These are phyloP conservation scores for Hypoxylon sp. DNA, from an alignment of 2,329 filamentous ascomycete genomes.

Conservation along the genomic window DNA sequence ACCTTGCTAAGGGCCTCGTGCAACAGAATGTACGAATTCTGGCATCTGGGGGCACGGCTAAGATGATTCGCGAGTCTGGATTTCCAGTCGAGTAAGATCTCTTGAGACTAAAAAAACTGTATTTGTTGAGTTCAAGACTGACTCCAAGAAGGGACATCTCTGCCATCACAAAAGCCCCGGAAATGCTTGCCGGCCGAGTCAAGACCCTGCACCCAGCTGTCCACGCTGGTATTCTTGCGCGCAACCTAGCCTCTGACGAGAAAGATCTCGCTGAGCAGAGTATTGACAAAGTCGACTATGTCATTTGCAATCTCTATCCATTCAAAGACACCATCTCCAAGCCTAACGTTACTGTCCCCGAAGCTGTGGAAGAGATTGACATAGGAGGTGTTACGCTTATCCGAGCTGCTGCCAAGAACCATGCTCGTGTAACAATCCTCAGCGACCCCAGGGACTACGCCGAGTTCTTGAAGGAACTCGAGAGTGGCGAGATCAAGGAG, in stretches of 20 bases:
- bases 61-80: conserved; percentile 95
- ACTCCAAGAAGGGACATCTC: conserved; percentile 83
- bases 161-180: conserved; percentile 94
- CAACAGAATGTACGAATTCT: conserved; percentile 93
- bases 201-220: conserved; percentile 98
- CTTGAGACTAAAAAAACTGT: conserved; percentile 12
- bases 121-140: conserved; percentile 31
- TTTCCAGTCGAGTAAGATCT: conserved; percentile 89
- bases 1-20: conserved; percentile 90
- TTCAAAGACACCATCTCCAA: conserved; percentile 99
- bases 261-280: conserved; percentile 96
- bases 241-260: conserved; percentile 94
- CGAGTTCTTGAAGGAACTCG: conserved; percentile 91
- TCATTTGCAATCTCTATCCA: conserved; percentile 98
- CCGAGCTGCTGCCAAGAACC: conserved; percentile 97
- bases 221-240: conserved; percentile 90
- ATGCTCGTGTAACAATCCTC: conserved; percentile 93
- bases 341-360: conserved; percentile 95
- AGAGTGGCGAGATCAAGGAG: conserved; percentile 88
- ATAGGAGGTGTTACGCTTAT: conserved; percentile 98
- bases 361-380: conserved; percentile 99
- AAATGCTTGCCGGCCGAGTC: conserved; percentile 85
- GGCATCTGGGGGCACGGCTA: conserved; percentile 94
- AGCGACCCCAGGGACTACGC: conserved; percentile 95
- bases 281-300: conserved; percentile 94